Base-by-base conservation (phyloP, 805 yeast genomes). In the Yamadazyma akitaensis region DNA sequence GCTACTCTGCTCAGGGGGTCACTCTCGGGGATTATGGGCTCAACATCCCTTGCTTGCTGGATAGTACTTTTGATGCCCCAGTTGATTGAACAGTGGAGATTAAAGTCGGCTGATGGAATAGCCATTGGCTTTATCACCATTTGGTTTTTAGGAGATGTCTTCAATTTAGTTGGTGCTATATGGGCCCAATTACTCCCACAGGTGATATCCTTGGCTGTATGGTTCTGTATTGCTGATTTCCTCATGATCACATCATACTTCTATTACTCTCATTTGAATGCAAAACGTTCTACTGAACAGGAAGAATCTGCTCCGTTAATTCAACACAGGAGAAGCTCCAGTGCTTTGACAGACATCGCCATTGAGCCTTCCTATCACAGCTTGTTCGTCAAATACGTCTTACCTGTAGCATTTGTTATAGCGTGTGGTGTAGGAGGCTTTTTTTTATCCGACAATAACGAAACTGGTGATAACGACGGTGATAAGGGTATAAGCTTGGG, bases 41-140 rank as follows among this genome's bases (percentile, higher is more conserved):
- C 88, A 11, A 76, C 85, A 8, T 78, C 84, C 61, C 70, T 86
- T 36, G 89, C 92, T 0, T 84, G 92, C 61, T 87, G 91, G 90
- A 75, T 87, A 11, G 90, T 86, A 12, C 65, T 86, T 35, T 73
- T 86, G 48, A 66, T 87, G 53, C 94, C 95, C 0, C 95, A 86
- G 61, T 72, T 86, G 40, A 75, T 86, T 21, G 95, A 86, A 60
- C 92, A 86, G 65, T 87, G 90, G 90, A 66, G 86, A 44, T 65
- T 81, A 44, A 81, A 86, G 58, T 76, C 82, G 14, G 87, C 89
- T 3, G 91, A 85, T 30, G 95, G 95, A 5, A 80, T 86, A 19
- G 80, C 92, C 33, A 73, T 84, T 28, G 77, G 82, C 5, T 85
- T 87, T 56, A 73, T 86, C 21, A 53, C 76, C 10, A 76, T 82